Evolutionary conservation across 768 basidiomycete genomes (phyloP).

Genomic region (Naganishia vishniacii): DNA sequence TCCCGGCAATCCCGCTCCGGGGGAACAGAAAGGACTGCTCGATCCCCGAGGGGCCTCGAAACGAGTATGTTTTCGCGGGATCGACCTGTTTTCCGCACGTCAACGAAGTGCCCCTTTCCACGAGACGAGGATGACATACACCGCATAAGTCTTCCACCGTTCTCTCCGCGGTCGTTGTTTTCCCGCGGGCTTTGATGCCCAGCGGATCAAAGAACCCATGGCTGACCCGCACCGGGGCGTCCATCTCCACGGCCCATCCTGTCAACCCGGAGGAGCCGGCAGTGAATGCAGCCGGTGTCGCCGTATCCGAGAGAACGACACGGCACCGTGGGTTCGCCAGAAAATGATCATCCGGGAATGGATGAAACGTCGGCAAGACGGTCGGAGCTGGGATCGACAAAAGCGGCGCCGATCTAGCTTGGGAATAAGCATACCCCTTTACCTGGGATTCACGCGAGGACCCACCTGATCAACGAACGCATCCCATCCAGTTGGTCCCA

Average conservation of each 20-base stretch:
- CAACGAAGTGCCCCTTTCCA: background rate
- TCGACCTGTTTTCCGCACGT: background rate
- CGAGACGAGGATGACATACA: background rate
- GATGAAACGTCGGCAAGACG: background rate
- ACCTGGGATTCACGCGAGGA: too few relatives aligned
- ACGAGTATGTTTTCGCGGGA: background rate
- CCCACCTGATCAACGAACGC: constrained; percentile 3
- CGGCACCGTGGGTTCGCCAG: constrained; percentile 6
- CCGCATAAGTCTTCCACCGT: constrained; percentile 2
- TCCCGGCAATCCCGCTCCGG: background rate
- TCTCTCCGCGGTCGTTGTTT: background rate
- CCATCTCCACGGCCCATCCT: constrained; percentile 1
- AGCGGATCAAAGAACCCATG: constrained; percentile 1
- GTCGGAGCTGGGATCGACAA: background rate
- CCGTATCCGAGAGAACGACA: constrained; percentile 1
- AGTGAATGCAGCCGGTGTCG: background rate
- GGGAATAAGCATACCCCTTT: background rate
- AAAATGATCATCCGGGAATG: background rate
- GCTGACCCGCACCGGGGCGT: constrained; percentile 3
- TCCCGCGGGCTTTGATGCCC: background rate
- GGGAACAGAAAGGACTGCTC: constrained; percentile 1
- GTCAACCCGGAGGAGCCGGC: background rate
- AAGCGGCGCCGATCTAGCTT: background rate
- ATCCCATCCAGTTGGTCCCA: constrained; percentile 10
- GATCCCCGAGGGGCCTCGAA: background rate